Evolutionary conservation across 768 basidiomycete species (phyloP).

Genomic region (Suillus weaverae): DNA sequence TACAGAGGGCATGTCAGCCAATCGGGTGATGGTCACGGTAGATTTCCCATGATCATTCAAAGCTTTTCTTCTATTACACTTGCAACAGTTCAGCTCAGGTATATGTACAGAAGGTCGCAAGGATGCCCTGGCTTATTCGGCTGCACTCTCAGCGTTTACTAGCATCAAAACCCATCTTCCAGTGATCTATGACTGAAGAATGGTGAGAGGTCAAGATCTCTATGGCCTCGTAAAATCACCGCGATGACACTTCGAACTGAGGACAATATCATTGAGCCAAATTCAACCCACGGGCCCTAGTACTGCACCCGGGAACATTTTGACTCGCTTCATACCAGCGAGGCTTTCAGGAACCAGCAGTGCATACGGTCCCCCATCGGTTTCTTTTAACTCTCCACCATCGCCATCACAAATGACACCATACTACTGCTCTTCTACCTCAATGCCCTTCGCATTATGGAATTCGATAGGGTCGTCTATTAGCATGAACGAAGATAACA

Average conservation of each 20-base stretch:
- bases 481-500: neutral
- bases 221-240: too few relatives aligned
- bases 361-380: too few relatives aligned
- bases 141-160: too few relatives aligned
- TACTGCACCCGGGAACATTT: neutral
- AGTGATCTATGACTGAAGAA: neutral
- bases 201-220: neutral
- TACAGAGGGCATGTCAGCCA: too few relatives aligned
- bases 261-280: too few relatives aligned
- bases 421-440: neutral
- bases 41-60: too few relatives aligned
- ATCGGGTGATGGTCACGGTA: too few relatives aligned
- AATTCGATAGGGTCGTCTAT: neutral
- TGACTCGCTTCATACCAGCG: neutral
- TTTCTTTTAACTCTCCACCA: neutral
- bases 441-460: too few relatives aligned
- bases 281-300: neutral
- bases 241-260: neutral
- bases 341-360: neutral
- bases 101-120: too few relatives aligned
- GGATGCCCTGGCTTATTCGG: too few relatives aligned
- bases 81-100: too few relatives aligned
- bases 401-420: neutral
- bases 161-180: neutral
- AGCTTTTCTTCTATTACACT: too few relatives aligned